Evolutionary conservation across 768 basidiomycete genomes (phyloP).

Genomic region (Dendrothele bispora): DNA sequence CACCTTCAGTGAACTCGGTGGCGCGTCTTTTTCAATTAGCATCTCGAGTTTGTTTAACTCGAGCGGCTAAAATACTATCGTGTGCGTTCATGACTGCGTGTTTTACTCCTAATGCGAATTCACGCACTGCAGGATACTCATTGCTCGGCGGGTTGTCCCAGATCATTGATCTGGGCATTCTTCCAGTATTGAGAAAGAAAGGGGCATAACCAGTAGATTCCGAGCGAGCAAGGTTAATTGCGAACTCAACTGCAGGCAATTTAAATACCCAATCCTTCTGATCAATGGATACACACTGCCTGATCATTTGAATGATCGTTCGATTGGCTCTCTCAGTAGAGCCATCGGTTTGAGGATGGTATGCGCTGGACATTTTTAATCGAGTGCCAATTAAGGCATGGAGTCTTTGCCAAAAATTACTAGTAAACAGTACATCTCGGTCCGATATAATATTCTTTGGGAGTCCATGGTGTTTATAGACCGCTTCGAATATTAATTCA

Average conservation of each 20-base stretch:
- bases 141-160: too few relatives aligned
- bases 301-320: slow-evolving; percentile 16
- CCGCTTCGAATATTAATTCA: too few relatives aligned
- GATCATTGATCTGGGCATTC: too few relatives aligned
- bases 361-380: slow-evolving; percentile 24
- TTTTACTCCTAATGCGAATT: too few relatives aligned
- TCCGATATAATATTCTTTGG: slow-evolving; percentile 24
- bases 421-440: slow-evolving; percentile 25
- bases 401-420: slow-evolving; percentile 25
- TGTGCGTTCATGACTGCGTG: too few relatives aligned
- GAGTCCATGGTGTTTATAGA: too few relatives aligned
- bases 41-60: too few relatives aligned
- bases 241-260: slow-evolving; percentile 23
- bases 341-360: slow-evolving; percentile 31
- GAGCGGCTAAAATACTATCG: too few relatives aligned
- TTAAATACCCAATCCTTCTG: slow-evolving; percentile 25
- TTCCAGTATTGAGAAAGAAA: slow-evolving; percentile 27
- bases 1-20: too few relatives aligned
- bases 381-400: slow-evolving; percentile 16
- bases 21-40: too few relatives aligned
- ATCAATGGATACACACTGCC: slow-evolving; percentile 14
- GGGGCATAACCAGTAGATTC: slow-evolving; percentile 24
- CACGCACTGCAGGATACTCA: too few relatives aligned
- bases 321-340: slow-evolving; percentile 21
- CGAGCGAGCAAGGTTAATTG: slow-evolving; percentile 30